phyloP scores from a whole-genome alignment of 768 basidiomycete genomes.

The Infundibulicybe gibba region DNA sequence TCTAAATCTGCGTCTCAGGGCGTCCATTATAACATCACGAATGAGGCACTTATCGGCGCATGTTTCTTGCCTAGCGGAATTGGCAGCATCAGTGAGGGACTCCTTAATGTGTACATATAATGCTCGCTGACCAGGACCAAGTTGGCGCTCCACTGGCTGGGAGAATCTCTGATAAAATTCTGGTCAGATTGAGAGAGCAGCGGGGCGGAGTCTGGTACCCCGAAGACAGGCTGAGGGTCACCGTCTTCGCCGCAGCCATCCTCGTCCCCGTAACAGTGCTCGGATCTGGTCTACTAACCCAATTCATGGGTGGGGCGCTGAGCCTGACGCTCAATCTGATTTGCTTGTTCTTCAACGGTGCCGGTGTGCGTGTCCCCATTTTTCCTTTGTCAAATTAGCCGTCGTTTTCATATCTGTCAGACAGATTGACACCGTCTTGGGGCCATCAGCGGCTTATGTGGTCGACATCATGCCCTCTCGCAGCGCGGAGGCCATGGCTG shows the following conservation, averaged over 20 bases:
- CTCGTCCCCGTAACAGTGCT: constrained; percentile 53
- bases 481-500: not conserved
- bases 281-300: constrained; percentile 42
- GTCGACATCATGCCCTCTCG: not conserved
- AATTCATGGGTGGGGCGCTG: constrained; percentile 42
- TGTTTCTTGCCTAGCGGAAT: not conserved
- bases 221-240: not conserved
- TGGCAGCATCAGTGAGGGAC: not conserved
- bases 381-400: too few species aligned
- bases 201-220: not conserved
- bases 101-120: not conserved
- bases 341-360: constrained; percentile 59
- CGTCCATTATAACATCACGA: not conserved
- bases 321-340: constrained; percentile 50
- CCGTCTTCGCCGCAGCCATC: constrained; percentile 30
- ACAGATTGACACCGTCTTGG: not conserved
- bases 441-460: not conserved
- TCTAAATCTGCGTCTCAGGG: not conserved
- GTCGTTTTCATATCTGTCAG: too few species aligned
- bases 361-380: constrained; percentile 45
- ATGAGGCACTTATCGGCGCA: not conserved
- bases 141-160: not conserved
- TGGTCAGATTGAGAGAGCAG: not conserved
- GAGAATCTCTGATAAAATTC: not conserved
- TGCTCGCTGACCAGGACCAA: not conserved